Evolutionary conservation across 306 rosid species (phyloP), one percentile per base, ranked within the genome.

Genomic region (Prunus mira): DNA sequence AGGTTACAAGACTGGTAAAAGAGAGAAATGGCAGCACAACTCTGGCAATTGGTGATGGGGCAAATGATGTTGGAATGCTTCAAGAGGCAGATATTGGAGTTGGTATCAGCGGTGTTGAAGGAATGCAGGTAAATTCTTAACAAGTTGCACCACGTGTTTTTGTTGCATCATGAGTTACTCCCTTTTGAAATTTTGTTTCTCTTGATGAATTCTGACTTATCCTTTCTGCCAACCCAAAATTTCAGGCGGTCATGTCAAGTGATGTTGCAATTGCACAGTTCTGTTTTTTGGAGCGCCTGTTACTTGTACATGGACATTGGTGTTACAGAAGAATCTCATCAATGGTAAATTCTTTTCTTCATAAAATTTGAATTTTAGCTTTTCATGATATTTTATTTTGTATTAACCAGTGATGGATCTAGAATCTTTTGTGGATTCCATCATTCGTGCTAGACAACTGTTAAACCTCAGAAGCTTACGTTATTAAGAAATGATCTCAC

Each of bases 221-320:
- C 9, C 30, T 79, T 74, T 57, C 34, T 66, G 65, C 38, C 74
- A 9, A 25, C 6, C 72, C 55, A 64, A 58, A 82, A 70, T 81
- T 82, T 86, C 90, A 93, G 93, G 99, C 99, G 1, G 99, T 92
- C 75, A 96, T 96, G 99, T 91, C 98, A 19, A 96, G 98, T 80
- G 99, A 96, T 86, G 88, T 96, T 43, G 93, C 99, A 51, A 96
- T 96, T 57, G 98, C 98, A 67, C 99, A 96, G 79, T 96, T 96
- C 77, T 90, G 96, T 41, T 96, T 75, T 75, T 82, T 96, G 75
- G 99, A 96, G 76, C 92, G 98, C 81, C 85, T 96, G 71, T 96
- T 96, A 77, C 99, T 96, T 55, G 98, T 92, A 64, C 99, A 96
- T 67, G 99, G 99, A 49, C 99, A 96, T 85, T 96, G 99, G 99